Conservation (phyloP, 2,329 filamentous ascomycete species). For the Talaromyces verruculosus region DNA sequence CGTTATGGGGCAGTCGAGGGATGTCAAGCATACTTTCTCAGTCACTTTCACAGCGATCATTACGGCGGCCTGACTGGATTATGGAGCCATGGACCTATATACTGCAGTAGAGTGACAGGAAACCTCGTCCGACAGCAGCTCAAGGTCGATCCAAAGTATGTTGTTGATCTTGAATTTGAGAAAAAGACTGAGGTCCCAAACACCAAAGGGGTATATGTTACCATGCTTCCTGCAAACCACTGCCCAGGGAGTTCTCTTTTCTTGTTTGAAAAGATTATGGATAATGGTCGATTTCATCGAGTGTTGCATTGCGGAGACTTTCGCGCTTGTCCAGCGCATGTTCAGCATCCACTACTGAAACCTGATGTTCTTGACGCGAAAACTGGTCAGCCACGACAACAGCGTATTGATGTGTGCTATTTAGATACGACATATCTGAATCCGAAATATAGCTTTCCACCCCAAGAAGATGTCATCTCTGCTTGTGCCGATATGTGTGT, state of each 20-base stretch:
- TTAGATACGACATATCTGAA: slow-evolving; percentile 97
- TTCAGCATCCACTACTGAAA: slow-evolving; percentile 76
- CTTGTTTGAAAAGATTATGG: slow-evolving; percentile 79
- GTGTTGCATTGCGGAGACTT: slow-evolving; percentile 97
- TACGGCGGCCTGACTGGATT: slow-evolving; percentile 86
- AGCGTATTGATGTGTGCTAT: slow-evolving; percentile 93
- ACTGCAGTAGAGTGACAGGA: slow-evolving; percentile 88
- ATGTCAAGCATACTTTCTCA: slow-evolving; percentile 92
- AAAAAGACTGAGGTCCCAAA: slow-evolving; percentile 73
- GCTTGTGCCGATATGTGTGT: slow-evolving; percentile 86
- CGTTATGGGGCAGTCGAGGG: slow-evolving; percentile 90
- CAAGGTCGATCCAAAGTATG: slow-evolving; percentile 78
- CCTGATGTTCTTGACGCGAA: slow-evolving; percentile 71
- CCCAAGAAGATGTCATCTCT: slow-evolving; percentile 80
- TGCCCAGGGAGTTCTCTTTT: slow-evolving; percentile 94
- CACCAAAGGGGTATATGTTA: slow-evolving; percentile 80
- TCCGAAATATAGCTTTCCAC: slow-evolving; percentile 90
- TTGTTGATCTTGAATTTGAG: slow-evolving; percentile 84
- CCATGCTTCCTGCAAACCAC: slow-evolving; percentile 95
- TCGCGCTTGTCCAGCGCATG: slow-evolving; percentile 79
- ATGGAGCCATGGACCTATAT: slow-evolving; percentile 93
- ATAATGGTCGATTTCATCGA: slow-evolving; percentile 66
- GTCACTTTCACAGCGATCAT: slow-evolving; percentile 97
- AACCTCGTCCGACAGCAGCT: slow-evolving; percentile 87
- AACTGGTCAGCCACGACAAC: slow-evolving; percentile 70